Evolutionary conservation across 2,329 filamentous ascomycete genomes (phyloP).

Genomic region (Mollisiaceae sp.): DNA sequence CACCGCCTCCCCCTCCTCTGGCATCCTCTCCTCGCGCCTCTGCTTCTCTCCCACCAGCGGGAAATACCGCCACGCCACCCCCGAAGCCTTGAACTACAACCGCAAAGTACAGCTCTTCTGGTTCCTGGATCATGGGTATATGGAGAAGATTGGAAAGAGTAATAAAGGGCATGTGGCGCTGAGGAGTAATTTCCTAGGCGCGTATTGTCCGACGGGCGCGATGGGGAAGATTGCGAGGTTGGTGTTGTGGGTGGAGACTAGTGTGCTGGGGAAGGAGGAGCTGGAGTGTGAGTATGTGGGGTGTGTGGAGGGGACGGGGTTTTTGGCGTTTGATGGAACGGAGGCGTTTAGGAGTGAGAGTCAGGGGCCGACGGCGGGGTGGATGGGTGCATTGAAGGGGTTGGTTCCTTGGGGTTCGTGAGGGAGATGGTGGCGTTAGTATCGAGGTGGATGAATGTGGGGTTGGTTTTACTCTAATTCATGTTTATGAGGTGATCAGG

Average conservation of each 20-base stretch:
- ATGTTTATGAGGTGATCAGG: too few relatives aligned
- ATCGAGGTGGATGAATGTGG: too few relatives aligned
- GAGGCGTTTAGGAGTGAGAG: background rate
- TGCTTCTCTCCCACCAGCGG: background rate
- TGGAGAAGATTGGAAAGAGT: background rate
- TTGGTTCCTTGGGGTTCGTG: background rate
- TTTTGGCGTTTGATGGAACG: background rate
- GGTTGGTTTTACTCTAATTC: too few relatives aligned
- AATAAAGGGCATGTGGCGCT: background rate
- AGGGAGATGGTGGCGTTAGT: too few relatives aligned
- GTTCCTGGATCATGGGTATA: constrained; percentile 5
- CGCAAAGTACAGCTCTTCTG: background rate
- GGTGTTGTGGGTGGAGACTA: constrained; percentile 1
- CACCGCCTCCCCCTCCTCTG: background rate
- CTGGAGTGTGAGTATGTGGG: constrained; percentile 1
- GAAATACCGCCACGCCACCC: background rate
- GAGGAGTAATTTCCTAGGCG: background rate
- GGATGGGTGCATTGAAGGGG: background rate
- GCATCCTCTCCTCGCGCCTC: background rate
- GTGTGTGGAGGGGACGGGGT: constrained; percentile 1
- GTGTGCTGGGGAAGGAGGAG: background rate
- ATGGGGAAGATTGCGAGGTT: background rate
- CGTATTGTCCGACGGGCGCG: background rate
- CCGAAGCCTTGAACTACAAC: background rate
- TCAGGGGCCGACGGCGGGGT: background rate